These are phyloP conservation scores for Cylindrotheca fusiformis DNA, from an alignment of 108 stramenopile genomes.

Conservation along the genomic window DNA sequence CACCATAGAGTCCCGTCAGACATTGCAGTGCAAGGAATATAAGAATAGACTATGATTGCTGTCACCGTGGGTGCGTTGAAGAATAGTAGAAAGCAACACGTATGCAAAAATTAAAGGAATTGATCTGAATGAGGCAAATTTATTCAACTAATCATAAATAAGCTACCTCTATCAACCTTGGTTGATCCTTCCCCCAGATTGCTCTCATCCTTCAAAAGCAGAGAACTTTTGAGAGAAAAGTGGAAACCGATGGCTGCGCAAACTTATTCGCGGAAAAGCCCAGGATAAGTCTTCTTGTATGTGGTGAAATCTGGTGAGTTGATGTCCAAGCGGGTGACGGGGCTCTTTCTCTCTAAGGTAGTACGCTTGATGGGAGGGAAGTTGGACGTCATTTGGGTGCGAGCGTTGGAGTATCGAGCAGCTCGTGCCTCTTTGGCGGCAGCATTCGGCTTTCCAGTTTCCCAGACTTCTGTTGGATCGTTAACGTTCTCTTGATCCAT, in stretches of 20 bases:
- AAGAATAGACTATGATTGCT: too few species aligned
- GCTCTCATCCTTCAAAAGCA: neutral
- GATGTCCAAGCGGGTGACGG: conserved; percentile 83
- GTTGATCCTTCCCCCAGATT: neutral
- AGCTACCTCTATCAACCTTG: neutral
- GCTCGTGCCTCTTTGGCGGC: conserved; percentile 51
- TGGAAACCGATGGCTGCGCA: too few species aligned
- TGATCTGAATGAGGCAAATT: neutral
- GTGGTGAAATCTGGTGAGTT: conserved; percentile 66
- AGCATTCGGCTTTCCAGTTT: conserved; percentile 64
- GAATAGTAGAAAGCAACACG: too few species aligned
- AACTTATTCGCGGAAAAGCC: conserved; percentile 59
- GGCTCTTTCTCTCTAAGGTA: conserved; percentile 84
- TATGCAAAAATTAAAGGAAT: too few species aligned
- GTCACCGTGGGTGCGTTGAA: too few species aligned
- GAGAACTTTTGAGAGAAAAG: too few species aligned
- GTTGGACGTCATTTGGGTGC: conserved; percentile 78
- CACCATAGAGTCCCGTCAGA: too few species aligned
- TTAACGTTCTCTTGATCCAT: conserved; percentile 73
- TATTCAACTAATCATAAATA: neutral
- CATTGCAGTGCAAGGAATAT: too few species aligned
- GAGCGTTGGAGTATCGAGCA: conserved; percentile 70
- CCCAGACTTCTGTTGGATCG: conserved; percentile 78
- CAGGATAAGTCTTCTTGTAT: conserved; percentile 86
- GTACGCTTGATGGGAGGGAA: conserved; percentile 80